phyloP scores from a whole-genome alignment of 495 filamentous ascomycete genomes.

The Aspergillus funiculosus region DNA sequence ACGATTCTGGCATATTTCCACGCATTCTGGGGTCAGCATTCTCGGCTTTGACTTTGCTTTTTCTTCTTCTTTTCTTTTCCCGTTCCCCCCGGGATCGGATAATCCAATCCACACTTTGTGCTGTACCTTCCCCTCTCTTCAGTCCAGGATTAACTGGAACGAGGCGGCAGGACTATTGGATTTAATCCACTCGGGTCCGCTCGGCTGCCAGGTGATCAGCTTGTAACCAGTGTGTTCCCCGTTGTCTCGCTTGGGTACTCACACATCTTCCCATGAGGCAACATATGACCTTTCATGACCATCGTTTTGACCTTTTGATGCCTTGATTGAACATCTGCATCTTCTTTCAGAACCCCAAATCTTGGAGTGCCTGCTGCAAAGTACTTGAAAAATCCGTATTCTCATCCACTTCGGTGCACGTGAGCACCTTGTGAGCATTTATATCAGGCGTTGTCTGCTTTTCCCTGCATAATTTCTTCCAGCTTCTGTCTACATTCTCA shows the following conservation, averaged over 20 bases:
- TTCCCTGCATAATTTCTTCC: neutral
- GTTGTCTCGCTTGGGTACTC: neutral
- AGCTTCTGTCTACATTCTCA: neutral
- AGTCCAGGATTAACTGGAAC: neutral
- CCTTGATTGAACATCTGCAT: neutral
- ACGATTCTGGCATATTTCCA: slow-evolving; percentile 5
- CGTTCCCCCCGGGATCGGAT: neutral
- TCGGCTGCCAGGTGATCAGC: neutral
- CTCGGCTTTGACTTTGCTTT: neutral
- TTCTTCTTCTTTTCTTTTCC: neutral
- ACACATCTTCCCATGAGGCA: neutral
- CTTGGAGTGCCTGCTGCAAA: no score
- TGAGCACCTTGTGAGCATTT: slow-evolving; percentile 8
- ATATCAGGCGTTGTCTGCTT: slow-evolving; percentile 1
- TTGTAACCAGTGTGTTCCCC: neutral
- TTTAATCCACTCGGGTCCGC: slow-evolving; percentile 3
- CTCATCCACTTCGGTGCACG: slow-evolving; percentile 2
- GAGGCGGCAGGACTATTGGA: slow-evolving; percentile 5
- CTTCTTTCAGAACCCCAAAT: no score
- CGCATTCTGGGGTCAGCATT: neutral
- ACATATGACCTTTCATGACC: neutral
- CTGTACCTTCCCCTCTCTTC: neutral
- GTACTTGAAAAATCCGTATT: no score
- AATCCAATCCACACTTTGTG: neutral
- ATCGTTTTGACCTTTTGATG: neutral